These are phyloP conservation scores for Triadica sebifera DNA, from an alignment of 345 rosid genomes.

Conservation along the genomic window DNA sequence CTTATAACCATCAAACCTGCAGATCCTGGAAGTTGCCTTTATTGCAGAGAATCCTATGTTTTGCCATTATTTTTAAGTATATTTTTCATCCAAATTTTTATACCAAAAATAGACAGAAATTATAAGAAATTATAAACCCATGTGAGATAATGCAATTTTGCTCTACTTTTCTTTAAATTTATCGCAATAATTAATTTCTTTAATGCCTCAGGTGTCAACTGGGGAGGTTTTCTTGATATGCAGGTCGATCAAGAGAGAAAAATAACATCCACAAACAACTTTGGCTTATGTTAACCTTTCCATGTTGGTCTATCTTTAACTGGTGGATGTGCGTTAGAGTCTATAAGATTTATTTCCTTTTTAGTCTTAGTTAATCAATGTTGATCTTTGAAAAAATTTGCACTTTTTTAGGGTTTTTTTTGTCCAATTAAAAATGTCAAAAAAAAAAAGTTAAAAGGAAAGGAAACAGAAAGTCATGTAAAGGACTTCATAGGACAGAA, in stretches of 20 bases:
- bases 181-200: too few species aligned
- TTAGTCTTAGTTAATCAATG: neutral
- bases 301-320: conserved; percentile 19
- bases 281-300: neutral
- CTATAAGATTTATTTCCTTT: conserved; percentile 12
- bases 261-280: neutral
- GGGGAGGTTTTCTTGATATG: conserved; percentile 25
- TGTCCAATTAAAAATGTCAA: neutral
- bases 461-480: neutral
- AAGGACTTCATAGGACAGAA: neutral
- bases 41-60: conserved; percentile 46
- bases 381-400: neutral
- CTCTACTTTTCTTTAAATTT: neutral
- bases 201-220: conserved; percentile 19
- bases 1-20: conserved; percentile 25
- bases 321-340: conserved; percentile 22
- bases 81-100: neutral
- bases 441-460: neutral
- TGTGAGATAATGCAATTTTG: neutral
- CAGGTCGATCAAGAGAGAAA: conserved; percentile 15
- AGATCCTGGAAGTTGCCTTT: conserved; percentile 51
- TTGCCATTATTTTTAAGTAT: neutral
- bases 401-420: neutral
- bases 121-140: too few species aligned
- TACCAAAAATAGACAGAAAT: too few species aligned